Base-by-base conservation (phyloP, 345 rosid genomes). In the Geranium brycei region DNA sequence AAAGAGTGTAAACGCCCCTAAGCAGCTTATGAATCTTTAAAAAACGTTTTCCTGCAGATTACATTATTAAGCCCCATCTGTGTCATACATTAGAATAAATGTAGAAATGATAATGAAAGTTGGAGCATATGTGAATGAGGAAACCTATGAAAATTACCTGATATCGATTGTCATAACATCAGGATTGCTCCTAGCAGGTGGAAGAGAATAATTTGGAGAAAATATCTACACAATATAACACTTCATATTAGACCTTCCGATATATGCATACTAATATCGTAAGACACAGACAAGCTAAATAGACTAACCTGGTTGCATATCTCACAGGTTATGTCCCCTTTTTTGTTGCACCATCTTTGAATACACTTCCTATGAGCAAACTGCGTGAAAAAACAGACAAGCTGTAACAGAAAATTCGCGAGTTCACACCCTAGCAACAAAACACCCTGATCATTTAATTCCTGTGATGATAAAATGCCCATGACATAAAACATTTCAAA, bases 331-430 rank as follows among this genome's bases (percentile, higher is more conserved):
- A 78, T 78, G 70, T 82, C 79, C 4, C 91, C 91, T 66, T 85
- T 85, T 66, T 82, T 83, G 74, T 79, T 79, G 74, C 91, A 85
- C 91, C 91, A 85, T 67, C 78, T 81, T 73, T 85, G 91, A 62
- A 82, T 81, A 75, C 91, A 85, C 70, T 75, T 85, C 76, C 87
- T 71, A 66, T 85, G 91, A 70, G 87, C 91, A 79, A 85, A 85
- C 90, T 82, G 56, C 68, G 55, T 59, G 5, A 62, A 35, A 2
- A 58, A 62, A 61, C 60, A 51, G 35, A 64, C 4, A 32, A 47
- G 11, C 11, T 47, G 70, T 63, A 70, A 66, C 47, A 40, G 19
- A 58, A 40, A 40, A 62, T 32, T 38, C 17, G 58, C 0, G 15
- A 57, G 30, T 19, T 35, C 28, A 19, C 40, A 31, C 41, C 14